Evolutionary conservation across 2,329 filamentous ascomycete species (phyloP).

Genomic region (Nigrospora sphaerica): DNA sequence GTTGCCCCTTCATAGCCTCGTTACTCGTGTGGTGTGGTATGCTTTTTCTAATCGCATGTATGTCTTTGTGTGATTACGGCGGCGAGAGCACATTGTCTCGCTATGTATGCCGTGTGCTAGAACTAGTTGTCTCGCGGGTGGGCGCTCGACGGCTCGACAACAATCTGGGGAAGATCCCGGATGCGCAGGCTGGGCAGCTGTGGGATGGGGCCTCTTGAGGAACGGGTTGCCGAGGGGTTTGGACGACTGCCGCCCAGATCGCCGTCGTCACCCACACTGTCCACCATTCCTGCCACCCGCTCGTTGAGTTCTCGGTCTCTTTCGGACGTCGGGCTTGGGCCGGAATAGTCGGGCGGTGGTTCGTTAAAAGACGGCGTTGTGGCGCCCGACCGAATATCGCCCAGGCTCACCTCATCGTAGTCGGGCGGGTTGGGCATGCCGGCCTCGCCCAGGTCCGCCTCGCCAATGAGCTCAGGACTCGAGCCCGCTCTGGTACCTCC

Average conservation of each 20-base stretch:
- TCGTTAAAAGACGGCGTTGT: slow-evolving; percentile 27
- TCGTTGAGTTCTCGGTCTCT: slow-evolving; percentile 24
- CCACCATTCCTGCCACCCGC: slow-evolving; percentile 19
- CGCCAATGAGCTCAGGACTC: slow-evolving; percentile 42
- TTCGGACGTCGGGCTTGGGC: slow-evolving; percentile 26
- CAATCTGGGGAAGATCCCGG: slow-evolving; percentile 45
- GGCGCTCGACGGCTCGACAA: slow-evolving; percentile 47
- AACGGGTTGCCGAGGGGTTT: slow-evolving; percentile 8
- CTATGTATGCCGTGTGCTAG: no score
- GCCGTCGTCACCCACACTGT: slow-evolving; percentile 12
- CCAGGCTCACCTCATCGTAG: slow-evolving; percentile 43
- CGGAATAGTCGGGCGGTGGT: slow-evolving; percentile 42
- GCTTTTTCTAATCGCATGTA: no score
- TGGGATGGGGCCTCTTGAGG: slow-evolving; percentile 17
- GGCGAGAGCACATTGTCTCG: no score
- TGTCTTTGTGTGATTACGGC: no score
- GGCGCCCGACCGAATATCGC: slow-evolving; percentile 30
- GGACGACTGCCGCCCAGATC: slow-evolving; percentile 15
- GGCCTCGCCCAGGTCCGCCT: slow-evolving; percentile 40
- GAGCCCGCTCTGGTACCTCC: slow-evolving; percentile 32
- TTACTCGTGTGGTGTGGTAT: no score
- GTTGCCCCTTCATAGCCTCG: no score
- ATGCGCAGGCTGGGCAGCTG: slow-evolving; percentile 48
- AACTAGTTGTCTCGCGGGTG: slow-evolving; percentile 11
- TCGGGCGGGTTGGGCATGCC: slow-evolving; percentile 44